Evolutionary conservation across 129 eudicot species (phyloP), one percentile per base, ranked within the genome.

Genomic region (sunflower (Helianthus annuus)): DNA sequence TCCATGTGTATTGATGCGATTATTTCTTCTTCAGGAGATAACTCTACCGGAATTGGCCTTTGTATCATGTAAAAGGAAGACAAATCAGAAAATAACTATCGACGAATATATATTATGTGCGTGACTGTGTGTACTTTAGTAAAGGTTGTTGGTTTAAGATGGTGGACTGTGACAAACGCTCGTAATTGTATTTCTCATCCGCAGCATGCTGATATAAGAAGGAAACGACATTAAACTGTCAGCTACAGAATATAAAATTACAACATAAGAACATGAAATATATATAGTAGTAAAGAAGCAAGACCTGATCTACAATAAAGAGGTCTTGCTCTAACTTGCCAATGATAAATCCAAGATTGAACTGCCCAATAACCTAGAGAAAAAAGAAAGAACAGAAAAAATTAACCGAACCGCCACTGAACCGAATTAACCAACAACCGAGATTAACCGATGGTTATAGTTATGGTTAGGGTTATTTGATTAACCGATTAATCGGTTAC

Each of bases 61-160:
- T 64, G 79, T 38, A 70, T 71, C 68, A 79, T 36, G 74, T 19
- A 53, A 46, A 19, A 36, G 10, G 10, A 52, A 69, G 6, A 48
- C 8, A 66, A 76, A 14, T 46, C 60, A 62, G 55, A 13, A 32
- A 32, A 32, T 3, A 32, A 3, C 32, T 27, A 27, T 27, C 32
- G 1, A 27, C 32, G 32, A 27, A 32, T 32, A 68, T 34, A 24
- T 36, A 49, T 14, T 32, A 29, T 29, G 36, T 32, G 36, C 3
- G 36, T 32, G 36, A 32, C 36, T 32, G 36, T 32, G 9, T 55
- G 60, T 17, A 93, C 98, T 88, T 67, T 52, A 93, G 85, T 75
- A 93, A 85, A 45, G 98, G 98, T 81, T 93, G 98, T 77, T 93
- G 98, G 84, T 93, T 93, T 74, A 93, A 82, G 83, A 88, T 63